Evolutionary conservation across 305 asterid species (phyloP).

Genomic region (Coffea humblotiana): DNA sequence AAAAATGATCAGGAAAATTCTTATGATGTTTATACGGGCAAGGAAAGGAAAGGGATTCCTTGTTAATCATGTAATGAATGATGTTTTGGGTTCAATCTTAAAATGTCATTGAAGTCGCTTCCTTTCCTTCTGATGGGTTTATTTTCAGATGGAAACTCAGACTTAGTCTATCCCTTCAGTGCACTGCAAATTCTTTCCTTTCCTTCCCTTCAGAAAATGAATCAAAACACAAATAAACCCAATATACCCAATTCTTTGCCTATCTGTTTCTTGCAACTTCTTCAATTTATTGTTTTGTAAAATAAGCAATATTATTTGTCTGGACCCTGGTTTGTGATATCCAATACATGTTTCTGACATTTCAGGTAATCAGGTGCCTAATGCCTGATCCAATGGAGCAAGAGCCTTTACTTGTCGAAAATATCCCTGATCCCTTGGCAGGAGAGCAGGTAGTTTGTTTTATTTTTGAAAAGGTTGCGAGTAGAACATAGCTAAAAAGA

Average conservation of each 20-base stretch:
- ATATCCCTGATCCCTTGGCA: conserved; percentile 78
- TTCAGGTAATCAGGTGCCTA: conserved; percentile 70
- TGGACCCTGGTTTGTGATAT: background rate
- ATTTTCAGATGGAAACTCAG: background rate
- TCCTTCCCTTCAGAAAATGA: background rate
- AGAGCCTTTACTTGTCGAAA: conserved; percentile 78
- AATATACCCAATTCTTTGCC: background rate
- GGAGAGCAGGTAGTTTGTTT: conserved; percentile 82
- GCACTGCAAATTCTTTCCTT: background rate
- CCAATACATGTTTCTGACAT: conserved; percentile 38
- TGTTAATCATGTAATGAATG: background rate
- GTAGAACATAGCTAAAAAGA: background rate
- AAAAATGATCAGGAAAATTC: background rate
- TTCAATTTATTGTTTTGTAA: background rate
- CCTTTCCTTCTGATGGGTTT: background rate
- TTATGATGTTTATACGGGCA: too few species aligned
- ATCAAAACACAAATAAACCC: background rate
- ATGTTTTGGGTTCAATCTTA: background rate
- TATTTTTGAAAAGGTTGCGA: background rate
- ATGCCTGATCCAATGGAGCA: conserved; percentile 85
- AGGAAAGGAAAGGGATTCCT: background rate
- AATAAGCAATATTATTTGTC: background rate
- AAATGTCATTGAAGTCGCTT: background rate
- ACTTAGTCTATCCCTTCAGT: background rate
- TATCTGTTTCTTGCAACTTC: background rate